Conservation (phyloP, 2,329 filamentous ascomycete species). For the Ilyonectria sp. region DNA sequence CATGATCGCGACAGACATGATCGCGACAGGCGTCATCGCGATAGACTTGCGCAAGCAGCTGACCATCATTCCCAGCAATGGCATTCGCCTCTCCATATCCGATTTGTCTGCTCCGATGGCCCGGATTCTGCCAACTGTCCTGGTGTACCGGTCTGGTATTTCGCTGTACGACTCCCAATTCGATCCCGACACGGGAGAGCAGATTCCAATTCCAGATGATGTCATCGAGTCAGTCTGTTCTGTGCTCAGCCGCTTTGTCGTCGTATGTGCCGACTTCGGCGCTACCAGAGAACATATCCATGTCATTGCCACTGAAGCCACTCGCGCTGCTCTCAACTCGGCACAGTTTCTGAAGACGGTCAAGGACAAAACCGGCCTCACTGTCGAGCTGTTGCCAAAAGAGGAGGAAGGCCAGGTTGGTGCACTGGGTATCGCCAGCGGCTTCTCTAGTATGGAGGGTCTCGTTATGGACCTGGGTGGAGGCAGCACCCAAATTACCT, state of each 20-base stretch:
- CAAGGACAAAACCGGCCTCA: conserved; percentile 69
- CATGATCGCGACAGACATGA: background rate
- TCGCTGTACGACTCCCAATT: conserved; percentile 53
- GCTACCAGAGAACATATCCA: conserved; percentile 47
- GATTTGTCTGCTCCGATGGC: conserved; percentile 63
- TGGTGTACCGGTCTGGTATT: conserved; percentile 51
- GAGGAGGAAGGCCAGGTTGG: conserved; percentile 78
- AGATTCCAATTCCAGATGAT: conserved; percentile 50
- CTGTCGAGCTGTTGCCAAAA: conserved; percentile 73
- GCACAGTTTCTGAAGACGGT: conserved; percentile 57
- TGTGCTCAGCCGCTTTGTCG: conserved; percentile 48
- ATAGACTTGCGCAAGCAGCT: conserved; percentile 10
- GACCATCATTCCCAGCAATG: conserved; percentile 66
- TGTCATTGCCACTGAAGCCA: conserved; percentile 52
- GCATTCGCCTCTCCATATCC: conserved; percentile 78
- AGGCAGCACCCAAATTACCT: conserved; percentile 79
- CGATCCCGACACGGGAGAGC: conserved; percentile 49
- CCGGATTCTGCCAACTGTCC: conserved; percentile 70
- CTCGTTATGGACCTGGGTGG: conserved; percentile 82
- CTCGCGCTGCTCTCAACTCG: conserved; percentile 51
- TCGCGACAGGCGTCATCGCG: too few relatives aligned
- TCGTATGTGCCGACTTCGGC: conserved; percentile 48
- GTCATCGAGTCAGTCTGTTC: conserved; percentile 48
- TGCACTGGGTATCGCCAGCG: conserved; percentile 77
- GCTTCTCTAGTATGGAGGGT: conserved; percentile 72